These are phyloP conservation scores for Phytophthora citricola DNA, from an alignment of 352 stramenopile species.

Conservation along the genomic window DNA sequence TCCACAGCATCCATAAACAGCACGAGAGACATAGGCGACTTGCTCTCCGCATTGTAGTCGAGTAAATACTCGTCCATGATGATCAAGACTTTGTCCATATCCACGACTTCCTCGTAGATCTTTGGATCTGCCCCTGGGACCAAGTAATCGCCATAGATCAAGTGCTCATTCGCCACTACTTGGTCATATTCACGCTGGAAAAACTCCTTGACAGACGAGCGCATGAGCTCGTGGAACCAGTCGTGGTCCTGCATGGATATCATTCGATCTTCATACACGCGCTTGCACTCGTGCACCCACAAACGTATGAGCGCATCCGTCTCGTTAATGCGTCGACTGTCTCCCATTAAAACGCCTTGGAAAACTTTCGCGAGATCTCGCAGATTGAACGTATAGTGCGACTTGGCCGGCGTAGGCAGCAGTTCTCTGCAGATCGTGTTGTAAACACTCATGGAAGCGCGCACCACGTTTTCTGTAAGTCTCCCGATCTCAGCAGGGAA, in stretches of 20 bases:
- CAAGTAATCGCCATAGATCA: constrained; percentile 86
- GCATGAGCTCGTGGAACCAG: constrained; percentile 89
- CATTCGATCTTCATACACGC: constrained; percentile 96
- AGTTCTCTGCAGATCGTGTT: constrained; percentile 91
- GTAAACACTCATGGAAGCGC: constrained; percentile 91
- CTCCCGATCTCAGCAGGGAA: constrained; percentile 54
- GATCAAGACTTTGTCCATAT: constrained; percentile 84
- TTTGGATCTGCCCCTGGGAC: constrained; percentile 82
- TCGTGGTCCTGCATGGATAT: constrained; percentile 91
- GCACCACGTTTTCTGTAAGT: constrained; percentile 76
- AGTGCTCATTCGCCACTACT: constrained; percentile 74
- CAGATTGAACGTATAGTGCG: constrained; percentile 97
- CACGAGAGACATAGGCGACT: constrained; percentile 91
- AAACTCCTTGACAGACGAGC: constrained; percentile 66
- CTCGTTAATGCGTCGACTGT: constrained; percentile 73
- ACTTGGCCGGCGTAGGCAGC: constrained; percentile 93
- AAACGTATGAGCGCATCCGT: constrained; percentile 81
- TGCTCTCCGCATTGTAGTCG: constrained; percentile 93
- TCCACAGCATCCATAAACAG: constrained; percentile 90
- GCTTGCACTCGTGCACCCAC: constrained; percentile 94
- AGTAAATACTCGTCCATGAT: constrained; percentile 91
- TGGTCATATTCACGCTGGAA: constrained; percentile 88
- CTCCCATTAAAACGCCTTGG: constrained; percentile 91
- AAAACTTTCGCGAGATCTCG: constrained; percentile 95
- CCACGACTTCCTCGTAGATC: constrained; percentile 89